These are phyloP conservation scores for Eimeria sp. DNA, from an alignment of 169 alveolate genomes.

Conservation along the genomic window DNA sequence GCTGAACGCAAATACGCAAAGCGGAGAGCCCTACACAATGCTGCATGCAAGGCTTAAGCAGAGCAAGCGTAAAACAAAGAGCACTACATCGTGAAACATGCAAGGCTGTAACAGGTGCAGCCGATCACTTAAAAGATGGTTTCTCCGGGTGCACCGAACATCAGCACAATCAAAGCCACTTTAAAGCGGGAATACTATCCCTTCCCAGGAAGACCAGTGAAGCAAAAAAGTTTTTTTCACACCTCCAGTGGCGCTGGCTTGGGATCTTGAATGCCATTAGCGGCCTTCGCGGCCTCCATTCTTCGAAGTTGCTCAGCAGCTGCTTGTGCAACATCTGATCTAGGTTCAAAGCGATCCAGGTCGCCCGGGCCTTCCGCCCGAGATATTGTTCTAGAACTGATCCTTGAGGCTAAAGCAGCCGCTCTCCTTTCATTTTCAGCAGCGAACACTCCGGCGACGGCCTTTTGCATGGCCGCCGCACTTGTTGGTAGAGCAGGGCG, in stretches of 20 bases:
- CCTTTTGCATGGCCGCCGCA: not conserved
- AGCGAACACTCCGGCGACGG: slow-evolving; percentile 28
- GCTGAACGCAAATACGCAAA: not conserved
- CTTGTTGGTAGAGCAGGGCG: not conserved
- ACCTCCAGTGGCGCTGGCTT: not conserved
- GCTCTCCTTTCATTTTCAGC: slow-evolving; percentile 28
- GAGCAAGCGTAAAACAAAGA: not conserved
- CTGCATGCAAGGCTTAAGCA: not conserved
- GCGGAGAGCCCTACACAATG: not conserved
- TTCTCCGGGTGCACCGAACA: not conserved
- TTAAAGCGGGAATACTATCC: not conserved
- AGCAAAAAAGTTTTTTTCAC: not conserved
- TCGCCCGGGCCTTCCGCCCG: slow-evolving; percentile 38
- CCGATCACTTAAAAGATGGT: not conserved
- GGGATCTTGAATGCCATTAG: not conserved
- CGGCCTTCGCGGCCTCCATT: not conserved
- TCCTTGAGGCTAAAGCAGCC: slow-evolving; percentile 39
- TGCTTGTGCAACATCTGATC: slow-evolving; percentile 24
- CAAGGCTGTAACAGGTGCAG: not conserved
- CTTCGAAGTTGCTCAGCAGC: slow-evolving; percentile 44
- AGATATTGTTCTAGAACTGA: slow-evolving; percentile 17
- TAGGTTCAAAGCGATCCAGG: not conserved
- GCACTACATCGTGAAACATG: not conserved
- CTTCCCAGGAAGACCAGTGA: not conserved
- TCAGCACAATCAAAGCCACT: not conserved